A percentile compares a stretch with the other conserved stretches of the same genome.
These are phyloP conservation scores for Coemansia sp. DNA, from an alignment of 192 early-diverging fungal species.

Conservation along the genomic window DNA sequence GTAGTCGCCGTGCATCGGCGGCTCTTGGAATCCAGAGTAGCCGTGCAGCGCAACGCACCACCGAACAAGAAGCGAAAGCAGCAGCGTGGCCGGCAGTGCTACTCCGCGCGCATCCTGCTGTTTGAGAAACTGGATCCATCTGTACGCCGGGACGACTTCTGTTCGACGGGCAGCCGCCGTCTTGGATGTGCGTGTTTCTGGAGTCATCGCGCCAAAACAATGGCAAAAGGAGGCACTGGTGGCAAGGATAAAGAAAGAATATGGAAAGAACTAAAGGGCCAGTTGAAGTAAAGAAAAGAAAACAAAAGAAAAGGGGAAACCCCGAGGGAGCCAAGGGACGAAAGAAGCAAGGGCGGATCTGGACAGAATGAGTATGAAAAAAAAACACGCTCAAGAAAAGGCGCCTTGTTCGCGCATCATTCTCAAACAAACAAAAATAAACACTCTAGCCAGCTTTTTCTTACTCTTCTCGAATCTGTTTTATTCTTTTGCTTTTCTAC, in stretches of 20 bases:
- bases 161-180: neutral
- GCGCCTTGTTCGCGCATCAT: no score
- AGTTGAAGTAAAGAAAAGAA: neutral
- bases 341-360: no score
- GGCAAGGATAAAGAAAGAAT: neutral
- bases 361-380: no score
- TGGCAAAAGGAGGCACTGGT: neutral
- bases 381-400: no score
- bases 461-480: neutral
- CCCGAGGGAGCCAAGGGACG: no score
- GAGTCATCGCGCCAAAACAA: slow-evolving; percentile 11
- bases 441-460: neutral
- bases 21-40: slow-evolving; percentile 72
- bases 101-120: slow-evolving; percentile 27
- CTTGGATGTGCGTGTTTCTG: neutral
- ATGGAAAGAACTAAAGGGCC: slow-evolving; percentile 6
- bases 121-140: slow-evolving; percentile 45
- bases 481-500: no score
- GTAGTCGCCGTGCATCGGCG: slow-evolving; percentile 93
- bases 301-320: neutral
- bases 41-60: slow-evolving; percentile 67
- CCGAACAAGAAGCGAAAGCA: slow-evolving; percentile 63
- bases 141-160: slow-evolving; percentile 23
- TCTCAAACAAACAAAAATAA: neutral
- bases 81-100: slow-evolving; percentile 39